phyloP scores from a whole-genome alignment of 1,139 yeast species.

The Blastobotrys persicus region DNA sequence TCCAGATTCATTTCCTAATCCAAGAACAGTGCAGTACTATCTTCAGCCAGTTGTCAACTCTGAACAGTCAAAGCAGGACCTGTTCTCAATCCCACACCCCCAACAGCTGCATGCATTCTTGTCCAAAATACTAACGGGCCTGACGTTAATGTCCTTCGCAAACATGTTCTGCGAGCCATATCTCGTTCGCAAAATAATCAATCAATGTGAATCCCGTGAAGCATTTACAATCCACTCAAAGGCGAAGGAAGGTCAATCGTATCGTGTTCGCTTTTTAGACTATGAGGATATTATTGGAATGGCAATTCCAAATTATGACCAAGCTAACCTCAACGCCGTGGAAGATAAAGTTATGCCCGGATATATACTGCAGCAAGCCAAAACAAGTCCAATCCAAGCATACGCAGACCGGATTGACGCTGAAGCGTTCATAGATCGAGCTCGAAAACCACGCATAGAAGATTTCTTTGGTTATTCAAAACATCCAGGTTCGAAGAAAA shows the following conservation, averaged over 20 bases:
- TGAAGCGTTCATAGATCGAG: background rate
- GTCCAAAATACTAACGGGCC: background rate
- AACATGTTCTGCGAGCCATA: conserved; percentile 2
- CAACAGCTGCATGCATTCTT: background rate
- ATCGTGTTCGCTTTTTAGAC: conserved; percentile 2
- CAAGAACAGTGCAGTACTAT: conserved; percentile 19
- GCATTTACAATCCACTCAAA: background rate
- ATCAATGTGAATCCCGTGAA: background rate
- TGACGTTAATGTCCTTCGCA: background rate
- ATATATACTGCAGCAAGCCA: conserved; percentile 1
- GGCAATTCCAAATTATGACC: background rate
- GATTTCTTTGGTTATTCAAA: conserved; percentile 5
- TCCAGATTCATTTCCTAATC: conserved; percentile 25
- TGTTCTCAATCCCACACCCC: background rate
- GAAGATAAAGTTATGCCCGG: conserved; percentile 1
- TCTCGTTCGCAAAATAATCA: background rate
- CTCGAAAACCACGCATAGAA: conserved; percentile 1
- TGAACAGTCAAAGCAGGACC: background rate
- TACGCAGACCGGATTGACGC: background rate
- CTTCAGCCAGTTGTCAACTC: conserved; percentile 20
- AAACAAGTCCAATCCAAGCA: background rate
- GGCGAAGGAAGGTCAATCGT: background rate
- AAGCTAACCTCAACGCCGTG: background rate
- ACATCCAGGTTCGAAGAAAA: too few species aligned
- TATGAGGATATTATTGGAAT: conserved; percentile 1